Conservation (phyloP, 257 asterid genomes). For the Nicotiana attenuata region DNA sequence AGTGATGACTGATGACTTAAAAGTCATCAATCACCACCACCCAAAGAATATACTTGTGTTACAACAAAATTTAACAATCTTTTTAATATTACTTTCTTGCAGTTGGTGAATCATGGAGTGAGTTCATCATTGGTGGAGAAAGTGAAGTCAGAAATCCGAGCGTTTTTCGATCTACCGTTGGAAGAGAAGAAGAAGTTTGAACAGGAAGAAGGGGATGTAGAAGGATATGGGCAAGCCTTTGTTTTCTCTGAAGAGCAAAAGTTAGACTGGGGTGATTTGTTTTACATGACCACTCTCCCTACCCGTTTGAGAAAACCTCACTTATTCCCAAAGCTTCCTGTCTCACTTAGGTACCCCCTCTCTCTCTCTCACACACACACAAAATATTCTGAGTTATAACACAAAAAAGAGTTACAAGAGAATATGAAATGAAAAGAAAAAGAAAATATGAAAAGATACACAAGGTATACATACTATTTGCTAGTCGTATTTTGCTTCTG, state of each 20-base stretch:
- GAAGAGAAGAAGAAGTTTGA: background rate
- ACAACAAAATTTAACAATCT: background rate
- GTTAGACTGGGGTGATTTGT: background rate
- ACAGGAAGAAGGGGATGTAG: background rate
- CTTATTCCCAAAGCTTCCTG: background rate
- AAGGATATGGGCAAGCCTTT: background rate
- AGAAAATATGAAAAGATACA: too few species aligned
- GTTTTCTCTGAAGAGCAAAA: background rate
- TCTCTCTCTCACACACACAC: background rate
- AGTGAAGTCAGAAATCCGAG: background rate
- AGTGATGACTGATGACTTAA: too few species aligned
- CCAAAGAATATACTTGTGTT: background rate
- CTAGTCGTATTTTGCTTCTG: too few species aligned
- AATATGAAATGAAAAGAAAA: too few species aligned
- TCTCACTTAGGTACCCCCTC: background rate
- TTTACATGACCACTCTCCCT: background rate
- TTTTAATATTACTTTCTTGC: too few species aligned
- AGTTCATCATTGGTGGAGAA: background rate
- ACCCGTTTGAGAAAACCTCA: background rate
- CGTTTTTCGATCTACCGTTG: background rate
- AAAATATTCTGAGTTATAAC: too few species aligned
- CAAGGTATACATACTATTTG: too few species aligned
- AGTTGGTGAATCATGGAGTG: constrained; percentile 7
- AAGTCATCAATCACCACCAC: too few species aligned
- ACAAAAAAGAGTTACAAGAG: too few species aligned